Evolutionary conservation across 768 basidiomycete genomes (phyloP), one percentile per base, ranked within the genome.

Genomic region (Kwoniella heveanensis): DNA sequence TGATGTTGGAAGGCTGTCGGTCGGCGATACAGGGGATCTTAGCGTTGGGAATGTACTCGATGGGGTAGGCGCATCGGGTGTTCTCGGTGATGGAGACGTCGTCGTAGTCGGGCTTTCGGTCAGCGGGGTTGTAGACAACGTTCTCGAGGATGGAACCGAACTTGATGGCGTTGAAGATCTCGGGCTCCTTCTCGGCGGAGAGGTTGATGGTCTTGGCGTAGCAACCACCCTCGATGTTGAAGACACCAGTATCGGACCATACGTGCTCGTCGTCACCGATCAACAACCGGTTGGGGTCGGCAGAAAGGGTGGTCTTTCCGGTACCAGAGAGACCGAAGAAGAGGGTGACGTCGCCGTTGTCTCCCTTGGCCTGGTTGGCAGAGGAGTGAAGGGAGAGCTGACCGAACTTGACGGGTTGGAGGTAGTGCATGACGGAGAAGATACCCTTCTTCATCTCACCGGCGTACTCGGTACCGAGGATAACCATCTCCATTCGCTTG

Each of bases 401-500:
- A 56, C 92, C 92, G 77, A 96, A 98, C 80, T 96, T 98, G 84
- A 98, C 89, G 6, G 96, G 96, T 84, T 95, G 92, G 65, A 99
- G 86, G 81, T 98, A 99, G 83, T 99, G 95, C 95, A 99, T 99
- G 72, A 99, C 93, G 48, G 90, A 92, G 84, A 99, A 99, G 80
- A 99, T 91, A 77, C 96, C 96, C 87, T 99, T 99, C 84, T 99
- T 99, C 96, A 99, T 99, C 84, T 99, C 93, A 54, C 93, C 93
- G 29, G 93, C 93, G 77, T 97, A 97, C 79, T 97, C 93, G 26
- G 92, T 95, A 59, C 82, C 95, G 72, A 99, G 91, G 77, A 99
- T 98, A 76, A 99, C 95, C 96, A 99, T 99, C 82, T 99, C 96
- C 92, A 93, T 96, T 44, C 96, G 91, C 85, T 96, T 96, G 83